Evolutionary conservation across 2,329 filamentous ascomycete species (phyloP).

Genomic region (Myriosclerotinia duriaeana): DNA sequence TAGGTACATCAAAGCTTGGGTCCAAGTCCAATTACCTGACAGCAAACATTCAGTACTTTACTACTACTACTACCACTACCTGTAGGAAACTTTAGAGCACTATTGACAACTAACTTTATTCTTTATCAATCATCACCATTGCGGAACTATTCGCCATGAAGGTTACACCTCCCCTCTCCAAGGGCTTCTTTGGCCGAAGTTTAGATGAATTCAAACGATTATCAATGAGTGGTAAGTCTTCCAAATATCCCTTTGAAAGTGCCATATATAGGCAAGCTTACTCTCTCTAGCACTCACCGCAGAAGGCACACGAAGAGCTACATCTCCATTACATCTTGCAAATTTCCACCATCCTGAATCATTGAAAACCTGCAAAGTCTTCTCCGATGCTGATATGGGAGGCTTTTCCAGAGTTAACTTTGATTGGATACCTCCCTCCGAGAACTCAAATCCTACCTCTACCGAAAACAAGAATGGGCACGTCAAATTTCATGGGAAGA

Average conservation of each 20-base stretch:
- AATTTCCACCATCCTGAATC: conserved; percentile 56
- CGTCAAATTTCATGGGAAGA: conserved; percentile 80
- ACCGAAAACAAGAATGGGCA: conserved; percentile 52
- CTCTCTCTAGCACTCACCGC: conserved; percentile 59
- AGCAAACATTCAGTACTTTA: not conserved
- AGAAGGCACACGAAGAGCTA: conserved; percentile 66
- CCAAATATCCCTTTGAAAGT: not conserved
- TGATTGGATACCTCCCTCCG: conserved; percentile 47
- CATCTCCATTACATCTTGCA: conserved; percentile 63
- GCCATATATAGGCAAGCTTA: conserved; percentile 27
- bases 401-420: conserved; percentile 76
- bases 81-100: not conserved
- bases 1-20: not conserved
- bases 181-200: conserved; percentile 58
- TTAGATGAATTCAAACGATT: conserved; percentile 60
- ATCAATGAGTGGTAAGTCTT: conserved; percentile 52
- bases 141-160: conserved; percentile 46
- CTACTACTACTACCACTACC: not conserved
- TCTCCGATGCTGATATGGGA: conserved; percentile 84
- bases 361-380: conserved; percentile 64
- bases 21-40: too few relatives aligned
- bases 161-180: conserved; percentile 47
- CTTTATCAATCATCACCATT: not conserved
- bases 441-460: conserved; percentile 30
- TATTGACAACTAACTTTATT: not conserved